Conservation (phyloP, 768 basidiomycete species). For the Phanerodontia chrysosporium region DNA sequence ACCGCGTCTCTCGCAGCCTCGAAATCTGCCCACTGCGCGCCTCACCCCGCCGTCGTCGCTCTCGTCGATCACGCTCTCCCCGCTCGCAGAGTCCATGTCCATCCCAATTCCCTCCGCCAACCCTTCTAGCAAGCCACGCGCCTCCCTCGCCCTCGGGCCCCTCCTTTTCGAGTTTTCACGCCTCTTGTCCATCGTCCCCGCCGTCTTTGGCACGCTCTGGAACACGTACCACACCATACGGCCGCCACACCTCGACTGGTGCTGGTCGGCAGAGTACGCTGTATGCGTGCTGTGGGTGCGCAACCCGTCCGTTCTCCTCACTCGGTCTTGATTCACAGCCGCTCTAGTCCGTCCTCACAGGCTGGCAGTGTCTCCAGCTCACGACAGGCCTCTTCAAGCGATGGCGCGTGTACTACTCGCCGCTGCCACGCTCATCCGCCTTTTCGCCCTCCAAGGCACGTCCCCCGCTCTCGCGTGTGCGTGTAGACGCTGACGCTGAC, state of each 20-base stretch:
- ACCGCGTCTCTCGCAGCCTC: constrained; percentile 38
- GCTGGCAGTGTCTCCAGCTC: constrained; percentile 81
- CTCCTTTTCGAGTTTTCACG: constrained; percentile 69
- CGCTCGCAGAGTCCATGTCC: constrained; percentile 16
- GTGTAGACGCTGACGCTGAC: neutral
- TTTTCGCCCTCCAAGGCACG: constrained; percentile 77
- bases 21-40: constrained; percentile 67
- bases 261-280: constrained; percentile 56
- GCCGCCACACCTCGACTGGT: constrained; percentile 34
- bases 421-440: constrained; percentile 81
- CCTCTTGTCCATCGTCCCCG: constrained; percentile 68
- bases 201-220: constrained; percentile 58
- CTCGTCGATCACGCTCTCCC: constrained; percentile 15
- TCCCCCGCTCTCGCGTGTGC: neutral
- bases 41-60: constrained; percentile 41
- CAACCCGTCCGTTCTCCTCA: neutral
- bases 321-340: neutral
- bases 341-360: constrained; percentile 77
- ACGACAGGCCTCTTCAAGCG: constrained; percentile 86
- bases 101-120: constrained; percentile 47
- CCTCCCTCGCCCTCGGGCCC: constrained; percentile 41
- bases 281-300: constrained; percentile 72
- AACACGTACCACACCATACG: constrained; percentile 52
- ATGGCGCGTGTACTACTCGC: constrained; percentile 89
- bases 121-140: neutral